A percentile compares a stretch with the other conserved stretches of the same genome.
Conservation (phyloP, 768 basidiomycete species). For the Gymnopilus junonius region DNA sequence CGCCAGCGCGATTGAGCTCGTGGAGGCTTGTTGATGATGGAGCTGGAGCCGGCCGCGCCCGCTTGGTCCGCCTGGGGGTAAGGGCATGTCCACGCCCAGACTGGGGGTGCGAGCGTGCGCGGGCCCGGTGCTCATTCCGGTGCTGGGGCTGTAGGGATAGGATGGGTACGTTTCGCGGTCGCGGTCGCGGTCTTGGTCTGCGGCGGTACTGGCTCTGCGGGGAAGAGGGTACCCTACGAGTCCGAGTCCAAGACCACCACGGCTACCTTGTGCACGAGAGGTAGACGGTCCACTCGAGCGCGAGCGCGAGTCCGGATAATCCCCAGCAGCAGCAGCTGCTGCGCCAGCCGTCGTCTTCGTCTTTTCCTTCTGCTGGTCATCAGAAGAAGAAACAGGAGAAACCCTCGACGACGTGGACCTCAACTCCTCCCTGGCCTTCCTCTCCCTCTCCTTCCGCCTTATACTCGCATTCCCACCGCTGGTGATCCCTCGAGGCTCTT, state of each 20-base stretch:
- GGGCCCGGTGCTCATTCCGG: too few species aligned
- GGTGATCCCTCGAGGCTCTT: conserved; percentile 66
- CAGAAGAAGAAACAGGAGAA: too few species aligned
- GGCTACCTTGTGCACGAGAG: background rate
- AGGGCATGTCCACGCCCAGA: conserved; percentile 21
- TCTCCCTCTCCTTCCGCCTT: conserved; percentile 20
- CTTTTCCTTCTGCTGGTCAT: background rate
- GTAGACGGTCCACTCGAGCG: background rate
- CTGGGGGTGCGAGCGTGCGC: conserved; percentile 16
- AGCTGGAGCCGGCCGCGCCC: background rate
- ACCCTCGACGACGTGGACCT: too few species aligned
- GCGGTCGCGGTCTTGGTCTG: background rate
- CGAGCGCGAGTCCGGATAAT: too few species aligned
- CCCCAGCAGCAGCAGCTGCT: background rate
- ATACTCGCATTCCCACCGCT: conserved; percentile 35
- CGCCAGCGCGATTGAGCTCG: conserved; percentile 27
- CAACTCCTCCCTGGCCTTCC: background rate
- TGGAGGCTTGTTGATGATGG: background rate
- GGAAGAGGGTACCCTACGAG: background rate
- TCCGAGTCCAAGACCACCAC: conserved; percentile 4
- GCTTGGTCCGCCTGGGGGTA: too few species aligned
- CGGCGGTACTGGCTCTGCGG: too few species aligned
- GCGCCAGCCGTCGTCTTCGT: background rate
- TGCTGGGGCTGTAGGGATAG: background rate
- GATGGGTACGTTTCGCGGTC: conserved; percentile 5